Percentiles rank a stretch among this genome's conserved stretches.
Evolutionary conservation across 345 rosid species (phyloP).

Genomic region (Luvunga scandens): DNA sequence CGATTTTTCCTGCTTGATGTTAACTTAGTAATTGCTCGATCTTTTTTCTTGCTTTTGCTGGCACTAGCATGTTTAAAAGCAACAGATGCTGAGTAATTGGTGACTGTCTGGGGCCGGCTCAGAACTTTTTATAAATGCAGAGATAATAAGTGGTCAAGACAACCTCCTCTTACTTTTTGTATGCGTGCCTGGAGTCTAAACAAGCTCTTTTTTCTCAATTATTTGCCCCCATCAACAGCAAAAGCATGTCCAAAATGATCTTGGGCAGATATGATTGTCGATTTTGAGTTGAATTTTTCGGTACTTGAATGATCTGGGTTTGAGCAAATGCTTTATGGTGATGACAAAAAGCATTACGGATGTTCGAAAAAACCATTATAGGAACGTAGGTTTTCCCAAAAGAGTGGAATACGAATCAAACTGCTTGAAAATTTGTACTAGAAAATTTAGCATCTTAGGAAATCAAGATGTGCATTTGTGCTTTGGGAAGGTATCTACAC

Average conservation of each 20-base stretch:
- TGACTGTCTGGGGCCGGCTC: conserved; percentile 4
- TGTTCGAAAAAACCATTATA: not conserved
- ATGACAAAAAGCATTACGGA: not conserved
- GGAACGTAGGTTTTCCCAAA: not conserved
- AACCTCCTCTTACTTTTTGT: not conserved
- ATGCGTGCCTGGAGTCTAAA: not conserved
- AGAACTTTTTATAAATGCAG: not conserved
- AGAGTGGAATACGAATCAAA: not conserved
- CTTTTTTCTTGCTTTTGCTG: not conserved
- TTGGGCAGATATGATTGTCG: conserved; percentile 12
- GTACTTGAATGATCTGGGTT: conserved; percentile 9
- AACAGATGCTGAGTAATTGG: not conserved
- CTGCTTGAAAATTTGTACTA: not conserved
- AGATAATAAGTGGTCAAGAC: conserved; percentile 1
- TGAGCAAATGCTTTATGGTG: not conserved
- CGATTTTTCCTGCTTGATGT: not conserved
- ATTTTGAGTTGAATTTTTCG: conserved; percentile 1
- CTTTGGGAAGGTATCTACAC: not conserved
- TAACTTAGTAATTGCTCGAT: not conserved
- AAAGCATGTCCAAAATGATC: not conserved
- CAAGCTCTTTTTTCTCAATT: conserved; percentile 18
- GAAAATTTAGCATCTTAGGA: not conserved
- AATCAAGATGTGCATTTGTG: not conserved
- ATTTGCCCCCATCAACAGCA: conserved; percentile 4
- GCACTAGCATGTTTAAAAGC: not conserved